Base-by-base conservation (phyloP, 768 basidiomycete genomes). In the Lanmaoa pseudosensibilis region DNA sequence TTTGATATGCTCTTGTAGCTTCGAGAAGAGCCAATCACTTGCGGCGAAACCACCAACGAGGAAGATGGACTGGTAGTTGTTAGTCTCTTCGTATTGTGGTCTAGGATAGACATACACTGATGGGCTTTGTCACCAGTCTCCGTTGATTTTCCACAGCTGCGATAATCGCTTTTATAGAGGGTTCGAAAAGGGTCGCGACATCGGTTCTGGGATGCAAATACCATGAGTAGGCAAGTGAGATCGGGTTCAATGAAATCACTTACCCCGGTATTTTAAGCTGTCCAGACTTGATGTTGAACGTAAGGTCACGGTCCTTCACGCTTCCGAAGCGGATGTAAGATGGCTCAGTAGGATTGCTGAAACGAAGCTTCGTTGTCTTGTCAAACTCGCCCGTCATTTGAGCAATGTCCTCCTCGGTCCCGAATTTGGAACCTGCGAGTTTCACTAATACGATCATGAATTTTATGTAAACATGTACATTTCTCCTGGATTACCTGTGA, bases 301-400 rank as follows among this genome's bases (percentile, higher is more conserved):
- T 55, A 0, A 57, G 41, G 57, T 82, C 79, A 39, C 73, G 76
- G 58, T 81, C 80, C 27, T 66, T 66, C 16, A 71, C 69, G 3
- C 71, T 72, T 18, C 81, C 82, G 54, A 83, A 82, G 50, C 73
- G 75, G 53, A 83, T 75, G 61, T 74, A 82, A 32, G 77, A 74
- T 2, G 74, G 72, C 21, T 80, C 75, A 0, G 61, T 47, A 10
- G 71, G 57, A 50, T 73, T 72, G 23, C 67, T 66, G 59, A 83
- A 83, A 16, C 74, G 68, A 1, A 77, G 64, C 53, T 82, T 83
- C 2, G 80, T 77, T 2, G 75, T 72, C 55, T 73, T 77, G 59
- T 83, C 81, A 52, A 83, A 83, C 43, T 68, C 70, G 12, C 62
- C 58, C 6, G 68, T 64, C 55, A 83, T 80, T 36, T 79, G 67